Base-by-base conservation (phyloP, 108 stramenopile species). In the Cyclostephanos invisitatus region DNA sequence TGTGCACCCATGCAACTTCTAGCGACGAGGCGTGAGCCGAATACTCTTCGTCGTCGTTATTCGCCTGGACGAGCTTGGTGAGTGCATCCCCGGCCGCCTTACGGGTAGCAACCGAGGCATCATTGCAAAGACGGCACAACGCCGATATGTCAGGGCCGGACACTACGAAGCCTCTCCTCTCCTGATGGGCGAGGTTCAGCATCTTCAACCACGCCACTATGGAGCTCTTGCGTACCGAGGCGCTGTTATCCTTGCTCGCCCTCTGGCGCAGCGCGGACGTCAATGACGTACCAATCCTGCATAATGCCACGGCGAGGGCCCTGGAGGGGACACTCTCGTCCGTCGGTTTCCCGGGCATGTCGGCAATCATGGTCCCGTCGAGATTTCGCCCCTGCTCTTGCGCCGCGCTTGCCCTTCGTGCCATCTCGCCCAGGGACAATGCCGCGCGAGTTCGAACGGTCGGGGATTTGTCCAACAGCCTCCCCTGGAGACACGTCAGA, bases 41-140 rank as follows among this genome's bases (percentile, higher is more conserved):
- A 35, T 48, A 56, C 50, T 74, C 64, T 8, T 61, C 83, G 11
- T 17, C 50, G 15, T 73, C 50, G 51, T 68, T 64, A 21, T 68
- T 73, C 24, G 71, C 81, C 44, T 85, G 60, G 2, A 92, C 64
- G 9, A 95, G 64, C 7, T 65, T 80, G 6, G 89, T 89, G 11
- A 95, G 64, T 5, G 83, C 88, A 36, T 91, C 87, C 0, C 87
- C 87, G 12, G 93, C 86, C 7, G 88, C 86, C 71, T 89, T 91
- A 42, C 94, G 78, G 0, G 85, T 83, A 51, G 88, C 76, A 44
- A 93, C 74, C 1, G 86, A 86, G 0, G 77, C 47, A 55, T 96
- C 94, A 60, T 83, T 83, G 58, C 92, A 93, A 0, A 88, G 69
- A 10, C 80, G 68, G 40, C 85, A 74, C 32, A 96, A 74, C 0